phyloP scores from a whole-genome alignment of 2,329 filamentous ascomycete species.

The Mycosphaerella arachidis region DNA sequence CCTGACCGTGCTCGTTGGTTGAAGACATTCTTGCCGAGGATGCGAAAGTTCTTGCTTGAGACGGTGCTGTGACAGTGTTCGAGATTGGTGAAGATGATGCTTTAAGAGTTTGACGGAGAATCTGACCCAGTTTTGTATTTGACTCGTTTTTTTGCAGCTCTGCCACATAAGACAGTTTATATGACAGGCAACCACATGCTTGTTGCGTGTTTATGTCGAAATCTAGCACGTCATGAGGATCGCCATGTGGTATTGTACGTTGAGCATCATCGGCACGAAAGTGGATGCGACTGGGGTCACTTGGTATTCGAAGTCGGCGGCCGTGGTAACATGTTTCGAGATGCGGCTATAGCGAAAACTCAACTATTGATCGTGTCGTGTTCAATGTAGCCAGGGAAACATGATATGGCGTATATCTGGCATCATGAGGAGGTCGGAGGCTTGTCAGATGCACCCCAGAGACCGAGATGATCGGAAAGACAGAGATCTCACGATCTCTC shows the following conservation, averaged over 20 bases:
- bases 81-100: background rate
- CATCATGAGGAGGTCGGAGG: background rate
- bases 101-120: background rate
- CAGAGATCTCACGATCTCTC: background rate
- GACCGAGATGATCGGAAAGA: background rate
- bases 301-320: background rate
- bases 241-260: background rate
- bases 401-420: background rate
- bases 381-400: background rate
- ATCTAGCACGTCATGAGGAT: slow-evolving; percentile 1
- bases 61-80: background rate
- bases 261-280: slow-evolving; percentile 1
- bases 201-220: background rate
- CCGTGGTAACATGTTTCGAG: background rate
- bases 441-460: background rate
- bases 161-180: background rate
- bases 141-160: background rate
- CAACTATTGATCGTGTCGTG: background rate
- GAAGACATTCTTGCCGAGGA: background rate
- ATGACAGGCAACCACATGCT: background rate
- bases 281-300: background rate
- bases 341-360: background rate
- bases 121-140: background rate
- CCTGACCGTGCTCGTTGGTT: background rate
- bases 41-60: background rate